Evolutionary conservation across 495 filamentous ascomycete species (phyloP), one percentile per base, ranked within the genome.

Genomic region (Talaromyces trachyspermus): DNA sequence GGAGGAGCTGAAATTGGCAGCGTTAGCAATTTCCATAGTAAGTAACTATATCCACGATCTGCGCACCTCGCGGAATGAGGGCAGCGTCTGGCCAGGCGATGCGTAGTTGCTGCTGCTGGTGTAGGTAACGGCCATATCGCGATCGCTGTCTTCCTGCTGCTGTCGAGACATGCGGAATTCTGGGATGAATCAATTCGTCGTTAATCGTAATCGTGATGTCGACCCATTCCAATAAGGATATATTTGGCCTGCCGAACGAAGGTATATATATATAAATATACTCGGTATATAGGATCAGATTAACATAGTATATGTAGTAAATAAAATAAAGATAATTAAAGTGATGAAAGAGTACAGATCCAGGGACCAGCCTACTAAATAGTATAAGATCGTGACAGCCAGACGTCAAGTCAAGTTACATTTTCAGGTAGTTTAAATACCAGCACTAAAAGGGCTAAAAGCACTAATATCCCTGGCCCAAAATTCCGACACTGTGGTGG

Each of bases 51-150:
- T 32, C n/a, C n/a, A n/a, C n/a, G n/a, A n/a, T n/a, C n/a, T n/a
- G 42, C 66, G 61, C 45, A 72, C 69, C 57, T 73, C 68, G 40
- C 69, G 62, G 49, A 73, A 71, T 44, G 69, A 70, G 36, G 69
- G 69, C 15, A 73, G 61, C 17, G 64, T 62, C 51, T 66, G 68
- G 45, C 64, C 59, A 52, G 62, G 59, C 46, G 66, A 53, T 44
- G 65, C 50, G 30, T 64, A 55, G 47, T 61, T 58, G 51, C 54
- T 64, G 49, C 61, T 58, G 51, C 54, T 64, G 49, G 65, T 56
- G 49, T 73, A 73, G 33, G 69, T 64, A 57, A 68, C 64, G 54
- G 68, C 63, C 68, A 73, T 73, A 48, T 37, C 25, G 44, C 32
- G 44, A 46, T 46, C n/a, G 29, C 22, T 37, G 26, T 46, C 30